A percentile compares a stretch with the other conserved stretches of the same genome.
Evolutionary conservation across 352 stramenopile genomes (phyloP).

Genomic region (Phytopythium cucurbitacearum): DNA sequence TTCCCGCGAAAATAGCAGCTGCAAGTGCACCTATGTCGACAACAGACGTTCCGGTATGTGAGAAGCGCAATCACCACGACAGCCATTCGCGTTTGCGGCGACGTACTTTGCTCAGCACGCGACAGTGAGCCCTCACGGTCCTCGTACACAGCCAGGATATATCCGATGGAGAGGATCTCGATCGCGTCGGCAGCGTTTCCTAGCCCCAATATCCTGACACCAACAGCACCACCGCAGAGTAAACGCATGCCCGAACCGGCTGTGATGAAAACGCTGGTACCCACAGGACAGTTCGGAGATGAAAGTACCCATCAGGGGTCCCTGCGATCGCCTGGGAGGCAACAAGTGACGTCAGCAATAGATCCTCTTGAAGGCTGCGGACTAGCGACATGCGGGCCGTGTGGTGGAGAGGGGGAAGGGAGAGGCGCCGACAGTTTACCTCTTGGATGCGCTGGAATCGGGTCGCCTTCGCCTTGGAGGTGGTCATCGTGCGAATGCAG

Average conservation of each 20-base stretch:
- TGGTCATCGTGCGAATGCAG: too few relatives aligned
- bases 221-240: not conserved
- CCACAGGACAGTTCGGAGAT: slow-evolving; percentile 63
- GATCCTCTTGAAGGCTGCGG: too few relatives aligned
- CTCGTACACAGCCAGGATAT: slow-evolving; percentile 85
- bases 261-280: slow-evolving; percentile 2
- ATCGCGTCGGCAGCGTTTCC: slow-evolving; percentile 89
- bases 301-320: slow-evolving; percentile 61
- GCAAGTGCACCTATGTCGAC: slow-evolving; percentile 56
- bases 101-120: slow-evolving; percentile 45
- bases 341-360: not conserved
- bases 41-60: too few relatives aligned
- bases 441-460: too few relatives aligned
- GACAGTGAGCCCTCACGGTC: slow-evolving; percentile 63
- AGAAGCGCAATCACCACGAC: too few relatives aligned
- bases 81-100: too few relatives aligned
- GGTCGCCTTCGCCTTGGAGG: too few relatives aligned
- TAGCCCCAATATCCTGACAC: slow-evolving; percentile 60
- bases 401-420: too few relatives aligned
- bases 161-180: slow-evolving; percentile 89
- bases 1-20: slow-evolving; percentile 86
- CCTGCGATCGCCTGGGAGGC: slow-evolving; percentile 39
- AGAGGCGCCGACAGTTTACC: too few relatives aligned
- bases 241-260: not conserved
- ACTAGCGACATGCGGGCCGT: too few relatives aligned